These are phyloP conservation scores for Fusarium sp. DNA, from an alignment of 2,329 filamentous ascomycete species.

Conservation along the genomic window DNA sequence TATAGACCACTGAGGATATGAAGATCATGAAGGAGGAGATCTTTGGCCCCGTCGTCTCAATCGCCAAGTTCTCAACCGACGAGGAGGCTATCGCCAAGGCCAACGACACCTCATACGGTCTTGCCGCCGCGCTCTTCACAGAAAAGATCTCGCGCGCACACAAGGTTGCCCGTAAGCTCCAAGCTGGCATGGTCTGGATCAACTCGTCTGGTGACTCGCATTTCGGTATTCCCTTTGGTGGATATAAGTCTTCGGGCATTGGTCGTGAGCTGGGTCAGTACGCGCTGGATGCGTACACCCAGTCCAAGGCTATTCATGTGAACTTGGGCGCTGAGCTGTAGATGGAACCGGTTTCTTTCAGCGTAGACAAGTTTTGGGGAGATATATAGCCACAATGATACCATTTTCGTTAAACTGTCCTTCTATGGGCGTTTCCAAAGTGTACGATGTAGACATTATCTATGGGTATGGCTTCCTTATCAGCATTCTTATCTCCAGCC, in stretches of 20 bases:
- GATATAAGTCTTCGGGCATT: conserved; percentile 48
- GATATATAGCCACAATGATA: conserved; percentile 21
- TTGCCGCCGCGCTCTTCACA: conserved; percentile 70
- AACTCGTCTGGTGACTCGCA: conserved; percentile 52
- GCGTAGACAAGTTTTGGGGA: not conserved
- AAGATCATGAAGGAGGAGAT: conserved; percentile 52
- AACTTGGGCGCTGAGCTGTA: conserved; percentile 43
- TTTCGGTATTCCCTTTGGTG: conserved; percentile 51
- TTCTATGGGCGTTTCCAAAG: not conserved
- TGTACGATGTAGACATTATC: not conserved
- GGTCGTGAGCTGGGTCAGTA: conserved; percentile 49
- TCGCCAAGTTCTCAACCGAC: conserved; percentile 47
- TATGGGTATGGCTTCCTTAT: not conserved
- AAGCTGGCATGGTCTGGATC: conserved; percentile 65
- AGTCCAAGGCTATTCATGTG: conserved; percentile 48
- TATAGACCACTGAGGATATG: conserved; percentile 47
- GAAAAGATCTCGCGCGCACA: conserved; percentile 62
- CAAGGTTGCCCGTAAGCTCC: conserved; percentile 63
- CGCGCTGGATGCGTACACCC: conserved; percentile 49
- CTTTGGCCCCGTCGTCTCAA: conserved; percentile 51
- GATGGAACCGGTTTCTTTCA: not conserved
- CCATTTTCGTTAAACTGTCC: not conserved
- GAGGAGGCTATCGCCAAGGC: conserved; percentile 49
- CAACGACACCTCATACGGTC: conserved; percentile 65
- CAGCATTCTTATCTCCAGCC: not conserved